A percentile compares a stretch with the other conserved stretches of the same genome.
phyloP scores from a whole-genome alignment of 2,329 filamentous ascomycete species.

The Xylaria arbuscula region DNA sequence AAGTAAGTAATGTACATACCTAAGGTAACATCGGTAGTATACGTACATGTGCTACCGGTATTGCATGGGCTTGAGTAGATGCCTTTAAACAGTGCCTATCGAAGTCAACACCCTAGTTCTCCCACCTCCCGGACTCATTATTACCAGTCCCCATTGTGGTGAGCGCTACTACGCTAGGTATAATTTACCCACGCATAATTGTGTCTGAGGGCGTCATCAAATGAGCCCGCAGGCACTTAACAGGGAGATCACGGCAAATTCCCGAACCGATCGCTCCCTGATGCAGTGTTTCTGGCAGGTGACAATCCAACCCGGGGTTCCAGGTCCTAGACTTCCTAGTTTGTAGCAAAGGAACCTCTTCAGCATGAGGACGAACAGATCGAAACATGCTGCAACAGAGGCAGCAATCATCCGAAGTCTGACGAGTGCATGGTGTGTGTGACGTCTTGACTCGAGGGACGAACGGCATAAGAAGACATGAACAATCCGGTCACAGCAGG shows the following conservation, averaged over 20 bases:
- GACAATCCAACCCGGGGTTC: slow-evolving; percentile 34
- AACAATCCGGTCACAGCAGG: slow-evolving; percentile 61
- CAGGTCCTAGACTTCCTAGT: slow-evolving; percentile 17
- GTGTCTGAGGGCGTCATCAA: slow-evolving; percentile 36
- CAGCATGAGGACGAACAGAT: slow-evolving; percentile 45
- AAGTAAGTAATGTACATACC: neutral
- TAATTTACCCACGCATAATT: slow-evolving; percentile 20
- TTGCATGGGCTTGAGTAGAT: too few species aligned
- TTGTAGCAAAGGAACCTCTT: slow-evolving; percentile 34
- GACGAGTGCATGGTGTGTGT: slow-evolving; percentile 46
- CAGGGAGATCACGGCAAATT: slow-evolving; percentile 42
- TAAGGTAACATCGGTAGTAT: neutral
- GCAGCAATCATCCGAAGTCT: slow-evolving; percentile 50
- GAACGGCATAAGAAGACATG: slow-evolving; percentile 61
- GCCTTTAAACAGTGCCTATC: slow-evolving; percentile 2
- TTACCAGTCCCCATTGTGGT: neutral
- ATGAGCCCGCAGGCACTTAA: slow-evolving; percentile 31
- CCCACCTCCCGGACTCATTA: neutral
- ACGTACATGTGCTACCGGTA: neutral
- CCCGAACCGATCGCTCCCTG: slow-evolving; percentile 44
- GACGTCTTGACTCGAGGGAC: slow-evolving; percentile 46
- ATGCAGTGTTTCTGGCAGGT: slow-evolving; percentile 39
- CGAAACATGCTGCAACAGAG: slow-evolving; percentile 48
- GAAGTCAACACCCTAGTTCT: neutral
- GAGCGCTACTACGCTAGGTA: slow-evolving; percentile 4